phyloP scores from a whole-genome alignment of 495 filamentous ascomycete genomes.

The Penicillium herquei region DNA sequence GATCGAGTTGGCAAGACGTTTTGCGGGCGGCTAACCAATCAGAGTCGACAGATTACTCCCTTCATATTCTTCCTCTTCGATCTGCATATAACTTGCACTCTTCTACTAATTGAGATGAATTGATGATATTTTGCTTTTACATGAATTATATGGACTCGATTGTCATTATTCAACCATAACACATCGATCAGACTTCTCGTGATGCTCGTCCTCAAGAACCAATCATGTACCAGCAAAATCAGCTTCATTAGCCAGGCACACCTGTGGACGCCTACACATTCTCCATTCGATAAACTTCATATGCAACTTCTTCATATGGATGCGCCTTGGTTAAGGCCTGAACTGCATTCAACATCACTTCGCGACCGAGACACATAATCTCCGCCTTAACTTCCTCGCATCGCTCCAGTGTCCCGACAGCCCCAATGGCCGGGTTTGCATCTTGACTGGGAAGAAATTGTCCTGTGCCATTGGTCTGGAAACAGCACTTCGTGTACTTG shows the following conservation, averaged over 20 bases:
- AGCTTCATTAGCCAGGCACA: background rate
- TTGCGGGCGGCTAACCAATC: conserved; percentile 43
- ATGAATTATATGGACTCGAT: background rate
- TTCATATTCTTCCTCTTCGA: conserved; percentile 14
- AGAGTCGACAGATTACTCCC: conserved; percentile 42
- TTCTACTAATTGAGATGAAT: no score
- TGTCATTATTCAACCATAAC: background rate
- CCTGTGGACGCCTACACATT: conserved; percentile 49
- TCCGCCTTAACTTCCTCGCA: conserved; percentile 55
- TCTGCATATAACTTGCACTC: no score
- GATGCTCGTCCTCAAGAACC: no score
- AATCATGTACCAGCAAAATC: no score
- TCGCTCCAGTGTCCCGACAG: conserved; percentile 38
- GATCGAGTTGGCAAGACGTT: conserved; percentile 40
- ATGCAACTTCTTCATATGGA: conserved; percentile 76
- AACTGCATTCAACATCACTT: conserved; percentile 46
- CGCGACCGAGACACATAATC: conserved; percentile 50
- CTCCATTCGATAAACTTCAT: conserved; percentile 73
- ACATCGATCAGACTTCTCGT: no score
- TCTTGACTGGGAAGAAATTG: conserved; percentile 43
- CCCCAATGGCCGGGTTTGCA: conserved; percentile 41
- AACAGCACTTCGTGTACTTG: conserved; percentile 42
- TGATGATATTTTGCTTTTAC: background rate
- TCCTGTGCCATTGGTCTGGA: conserved; percentile 37
- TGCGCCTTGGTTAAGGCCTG: conserved; percentile 56